Percentiles rank a stretch among this genome's conserved stretches.
Evolutionary conservation across 2,329 filamentous ascomycete species (phyloP).

Genomic region (Xylariaceae sp.): DNA sequence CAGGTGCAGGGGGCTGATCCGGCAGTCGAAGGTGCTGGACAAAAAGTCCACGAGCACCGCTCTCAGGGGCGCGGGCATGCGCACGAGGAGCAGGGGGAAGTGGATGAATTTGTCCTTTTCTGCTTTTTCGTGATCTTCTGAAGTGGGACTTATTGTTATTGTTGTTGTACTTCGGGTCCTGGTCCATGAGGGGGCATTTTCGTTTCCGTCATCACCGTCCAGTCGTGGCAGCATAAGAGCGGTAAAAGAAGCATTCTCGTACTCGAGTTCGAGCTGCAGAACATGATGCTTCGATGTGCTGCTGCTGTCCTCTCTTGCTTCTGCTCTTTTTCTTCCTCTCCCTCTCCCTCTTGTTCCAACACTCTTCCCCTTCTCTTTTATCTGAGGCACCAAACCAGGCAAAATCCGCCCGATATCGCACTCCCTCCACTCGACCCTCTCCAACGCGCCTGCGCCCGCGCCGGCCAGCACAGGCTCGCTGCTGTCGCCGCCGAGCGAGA

Average conservation of each 20-base stretch:
- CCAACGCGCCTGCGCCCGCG: conserved; percentile 39
- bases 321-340: background rate
- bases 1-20: conserved; percentile 44
- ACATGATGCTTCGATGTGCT: no score
- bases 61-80: conserved; percentile 51
- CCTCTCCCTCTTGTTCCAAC: conserved; percentile 6
- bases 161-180: conserved; percentile 10
- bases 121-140: background rate
- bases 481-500: conserved; percentile 36
- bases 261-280: conserved; percentile 44
- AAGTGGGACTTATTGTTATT: background rate
- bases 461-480: conserved; percentile 34
- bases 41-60: conserved; percentile 46
- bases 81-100: conserved; percentile 48
- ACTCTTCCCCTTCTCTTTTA: no score
- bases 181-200: conserved; percentile 23
- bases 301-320: background rate
- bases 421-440: conserved; percentile 44
- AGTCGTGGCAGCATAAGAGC: conserved; percentile 44
- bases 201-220: conserved; percentile 1
- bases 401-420: conserved; percentile 30
- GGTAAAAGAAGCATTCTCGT: conserved; percentile 47
- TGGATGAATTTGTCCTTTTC: conserved; percentile 34
- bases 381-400: no score
- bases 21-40: conserved; percentile 50